A percentile compares a stretch with the other conserved stretches of the same genome.
Evolutionary conservation across 78 protist genomes (phyloP).

Genomic region (Cavenderia fasciculata): DNA sequence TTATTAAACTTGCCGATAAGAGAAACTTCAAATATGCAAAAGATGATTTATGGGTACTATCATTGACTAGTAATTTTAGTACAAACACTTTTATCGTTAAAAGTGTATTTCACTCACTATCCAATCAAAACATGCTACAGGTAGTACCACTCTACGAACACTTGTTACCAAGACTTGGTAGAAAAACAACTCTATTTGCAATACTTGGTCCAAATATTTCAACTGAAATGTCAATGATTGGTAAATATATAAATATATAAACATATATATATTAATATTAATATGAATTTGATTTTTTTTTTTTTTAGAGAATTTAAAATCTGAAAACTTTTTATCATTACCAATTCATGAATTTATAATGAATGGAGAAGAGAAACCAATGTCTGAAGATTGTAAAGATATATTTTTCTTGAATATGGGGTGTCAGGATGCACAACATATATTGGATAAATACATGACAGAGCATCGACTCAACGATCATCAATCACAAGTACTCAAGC

Average conservation of each 20-base stretch:
- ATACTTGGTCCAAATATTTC: slow-evolving; percentile 52
- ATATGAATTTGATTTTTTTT: background rate
- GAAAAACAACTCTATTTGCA: slow-evolving; percentile 16
- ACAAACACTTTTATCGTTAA: slow-evolving; percentile 8
- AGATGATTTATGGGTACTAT: slow-evolving; percentile 82
- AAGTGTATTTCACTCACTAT: slow-evolving; percentile 61
- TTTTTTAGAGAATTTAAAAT: background rate
- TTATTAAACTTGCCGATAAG: slow-evolving; percentile 35
- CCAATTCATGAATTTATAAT: background rate
- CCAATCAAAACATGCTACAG: slow-evolving; percentile 21
- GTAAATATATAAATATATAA: background rate
- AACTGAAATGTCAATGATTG: slow-evolving; percentile 65
- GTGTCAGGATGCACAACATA: background rate
- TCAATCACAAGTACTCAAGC: slow-evolving; percentile 34
- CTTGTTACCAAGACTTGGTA: background rate
- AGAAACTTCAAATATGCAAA: slow-evolving; percentile 28
- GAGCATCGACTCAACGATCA: slow-evolving; percentile 43
- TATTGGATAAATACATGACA: slow-evolving; percentile 10
- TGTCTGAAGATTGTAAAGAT: background rate
- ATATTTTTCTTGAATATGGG: background rate
- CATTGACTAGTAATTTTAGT: slow-evolving; percentile 25
- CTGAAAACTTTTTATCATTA: slow-evolving; percentile 4
- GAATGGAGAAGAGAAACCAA: background rate
- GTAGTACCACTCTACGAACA: slow-evolving; percentile 8
- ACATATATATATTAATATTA: background rate